Conservation (phyloP, 2,329 filamentous ascomycete genomes). For the Venturia aucupariae region DNA sequence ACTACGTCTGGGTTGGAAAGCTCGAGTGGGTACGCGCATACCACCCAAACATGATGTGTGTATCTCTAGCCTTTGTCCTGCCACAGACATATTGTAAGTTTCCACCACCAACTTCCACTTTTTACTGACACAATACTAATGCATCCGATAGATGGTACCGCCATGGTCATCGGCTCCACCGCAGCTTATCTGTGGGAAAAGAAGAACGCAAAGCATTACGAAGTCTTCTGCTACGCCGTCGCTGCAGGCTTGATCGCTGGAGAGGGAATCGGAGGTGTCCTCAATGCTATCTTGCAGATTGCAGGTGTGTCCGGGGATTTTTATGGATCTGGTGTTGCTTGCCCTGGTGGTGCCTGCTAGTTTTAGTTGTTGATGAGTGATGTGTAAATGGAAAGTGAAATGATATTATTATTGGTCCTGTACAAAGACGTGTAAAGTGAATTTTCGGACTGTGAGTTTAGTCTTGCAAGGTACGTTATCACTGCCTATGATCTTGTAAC, state of each 20-base stretch:
- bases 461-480: too few relatives aligned
- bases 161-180: slow-evolving; percentile 49
- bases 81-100: slow-evolving; percentile 32
- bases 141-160: slow-evolving; percentile 43
- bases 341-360: neutral
- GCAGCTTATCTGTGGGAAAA: slow-evolving; percentile 46
- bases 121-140: neutral
- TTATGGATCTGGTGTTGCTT: slow-evolving; percentile 34
- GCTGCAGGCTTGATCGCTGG: slow-evolving; percentile 54
- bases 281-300: slow-evolving; percentile 47
- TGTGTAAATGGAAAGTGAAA: neutral
- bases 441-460: too few relatives aligned
- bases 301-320: slow-evolving; percentile 32
- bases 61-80: slow-evolving; percentile 50
- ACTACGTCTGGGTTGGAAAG: slow-evolving; percentile 45
- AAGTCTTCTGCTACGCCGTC: slow-evolving; percentile 51
- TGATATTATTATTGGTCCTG: too few relatives aligned
- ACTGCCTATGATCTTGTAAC: too few relatives aligned
- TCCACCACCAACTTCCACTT: neutral
- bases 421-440: too few relatives aligned
- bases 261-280: slow-evolving; percentile 54
- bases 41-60: slow-evolving; percentile 54
- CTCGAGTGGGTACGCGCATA: slow-evolving; percentile 47
- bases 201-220: slow-evolving; percentile 43
- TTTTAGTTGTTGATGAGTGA: neutral